Percentiles rank a stretch among this genome's conserved stretches.
Conservation (phyloP, 257 asterid genomes). For the Gentiana dahurica region DNA sequence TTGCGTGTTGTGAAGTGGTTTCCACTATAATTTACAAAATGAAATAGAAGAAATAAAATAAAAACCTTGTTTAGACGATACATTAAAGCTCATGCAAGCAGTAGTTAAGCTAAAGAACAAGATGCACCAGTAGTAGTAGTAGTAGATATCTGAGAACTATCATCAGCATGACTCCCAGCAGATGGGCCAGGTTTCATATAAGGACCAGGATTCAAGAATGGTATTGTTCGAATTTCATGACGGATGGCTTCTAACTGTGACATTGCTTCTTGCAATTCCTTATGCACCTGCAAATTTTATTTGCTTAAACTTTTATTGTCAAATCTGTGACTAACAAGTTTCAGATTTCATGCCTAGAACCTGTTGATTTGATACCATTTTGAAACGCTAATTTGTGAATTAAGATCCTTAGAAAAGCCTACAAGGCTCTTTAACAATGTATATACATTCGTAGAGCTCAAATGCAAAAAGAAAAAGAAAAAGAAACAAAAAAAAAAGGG, state of each 20-base stretch:
- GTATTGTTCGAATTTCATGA: constrained; percentile 61
- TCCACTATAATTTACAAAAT: constrained; percentile 18
- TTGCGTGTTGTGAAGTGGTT: constrained; percentile 24
- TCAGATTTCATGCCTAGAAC: no score
- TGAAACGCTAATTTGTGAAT: no score
- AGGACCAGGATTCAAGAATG: constrained; percentile 62
- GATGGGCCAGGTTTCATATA: constrained; percentile 11
- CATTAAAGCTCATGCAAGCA: constrained; percentile 3
- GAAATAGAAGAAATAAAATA: not conserved
- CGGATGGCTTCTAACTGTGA: constrained; percentile 85
- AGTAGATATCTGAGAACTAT: constrained; percentile 29
- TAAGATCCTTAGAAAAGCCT: no score
- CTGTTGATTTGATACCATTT: no score
- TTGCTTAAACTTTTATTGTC: constrained; percentile 11
- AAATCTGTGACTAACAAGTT: not conserved
- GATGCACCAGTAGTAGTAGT: constrained; percentile 20
- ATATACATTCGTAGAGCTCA: no score
- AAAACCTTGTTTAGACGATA: not conserved
- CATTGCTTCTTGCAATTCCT: constrained; percentile 81
- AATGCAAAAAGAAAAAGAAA: no score
- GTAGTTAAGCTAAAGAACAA: constrained; percentile 6
- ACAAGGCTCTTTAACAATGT: no score
- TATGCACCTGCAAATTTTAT: no score
- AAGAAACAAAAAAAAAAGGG: constrained; percentile 3
- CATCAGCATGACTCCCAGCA: constrained; percentile 63